Conservation (phyloP, 345 rosid species). For the Raphanus sativus region DNA sequence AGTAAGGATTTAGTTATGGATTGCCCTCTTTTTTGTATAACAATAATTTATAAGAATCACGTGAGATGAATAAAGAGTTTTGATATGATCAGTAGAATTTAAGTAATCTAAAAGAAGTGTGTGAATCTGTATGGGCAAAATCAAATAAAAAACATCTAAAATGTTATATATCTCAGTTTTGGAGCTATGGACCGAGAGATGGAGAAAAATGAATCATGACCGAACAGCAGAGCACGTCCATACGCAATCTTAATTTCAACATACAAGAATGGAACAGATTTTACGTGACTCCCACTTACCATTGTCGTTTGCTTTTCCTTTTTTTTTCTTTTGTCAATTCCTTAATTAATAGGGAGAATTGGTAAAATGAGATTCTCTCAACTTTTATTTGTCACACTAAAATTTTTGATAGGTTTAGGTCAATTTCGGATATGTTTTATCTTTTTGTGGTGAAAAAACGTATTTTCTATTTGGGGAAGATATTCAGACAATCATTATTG, state of each 20-base stretch:
- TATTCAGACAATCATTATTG: slow-evolving; percentile 14
- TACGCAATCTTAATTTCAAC: not conserved
- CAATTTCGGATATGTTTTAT: too few relatives aligned
- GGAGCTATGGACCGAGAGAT: not conserved
- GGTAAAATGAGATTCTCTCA: too few relatives aligned
- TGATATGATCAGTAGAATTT: slow-evolving; percentile 7
- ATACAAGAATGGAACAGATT: slow-evolving; percentile 2
- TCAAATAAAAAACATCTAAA: not conserved
- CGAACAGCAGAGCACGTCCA: not conserved
- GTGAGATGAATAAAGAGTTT: slow-evolving; percentile 5
- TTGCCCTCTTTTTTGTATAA: not conserved
- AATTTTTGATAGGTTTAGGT: too few relatives aligned
- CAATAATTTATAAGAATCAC: not conserved
- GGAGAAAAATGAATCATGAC: not conserved
- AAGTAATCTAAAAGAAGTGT: slow-evolving; percentile 13
- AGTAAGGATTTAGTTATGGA: not conserved
- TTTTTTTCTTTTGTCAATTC: not conserved
- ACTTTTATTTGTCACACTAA: too few relatives aligned
- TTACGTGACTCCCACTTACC: not conserved
- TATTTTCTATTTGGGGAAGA: slow-evolving; percentile 13
- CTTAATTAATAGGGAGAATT: not conserved
- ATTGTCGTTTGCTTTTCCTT: not conserved
- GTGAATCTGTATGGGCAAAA: not conserved
- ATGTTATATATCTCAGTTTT: not conserved
- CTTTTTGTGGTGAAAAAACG: not conserved